These are phyloP conservation scores for Coccomyxa sp. DNA, from an alignment of 139 green algal species.

Conservation along the genomic window DNA sequence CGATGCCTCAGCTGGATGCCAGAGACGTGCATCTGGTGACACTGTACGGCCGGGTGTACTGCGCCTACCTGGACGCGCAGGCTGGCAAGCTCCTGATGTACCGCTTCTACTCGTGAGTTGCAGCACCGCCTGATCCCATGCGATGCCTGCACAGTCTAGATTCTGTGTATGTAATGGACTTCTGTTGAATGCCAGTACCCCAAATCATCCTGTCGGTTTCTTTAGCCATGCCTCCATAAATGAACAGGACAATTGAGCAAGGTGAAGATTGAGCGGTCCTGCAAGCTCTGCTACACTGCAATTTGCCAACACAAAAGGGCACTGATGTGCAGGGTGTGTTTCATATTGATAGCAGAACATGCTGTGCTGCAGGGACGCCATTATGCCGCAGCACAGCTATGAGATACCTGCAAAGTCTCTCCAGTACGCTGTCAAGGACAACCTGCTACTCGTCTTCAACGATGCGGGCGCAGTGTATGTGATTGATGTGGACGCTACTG, in stretches of 20 bases:
- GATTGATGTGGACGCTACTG: not conserved
- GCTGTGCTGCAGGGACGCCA: not conserved
- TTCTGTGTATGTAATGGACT: not conserved
- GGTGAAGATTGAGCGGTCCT: too few relatives aligned
- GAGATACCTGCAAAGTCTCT: not conserved
- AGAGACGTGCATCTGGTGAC: conserved; percentile 6
- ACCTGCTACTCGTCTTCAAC: conserved; percentile 15
- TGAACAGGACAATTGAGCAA: too few relatives aligned
- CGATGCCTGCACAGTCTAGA: not conserved
- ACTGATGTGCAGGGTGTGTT: not conserved
- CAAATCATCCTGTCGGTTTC: too few relatives aligned
- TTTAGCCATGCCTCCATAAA: too few relatives aligned
- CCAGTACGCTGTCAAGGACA: conserved; percentile 10
- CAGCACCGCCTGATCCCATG: not conserved
- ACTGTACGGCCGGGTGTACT: conserved; percentile 57
- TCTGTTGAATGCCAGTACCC: not conserved
- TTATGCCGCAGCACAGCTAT: not conserved
- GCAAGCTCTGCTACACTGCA: not conserved
- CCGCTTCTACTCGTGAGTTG: conserved; percentile 50
- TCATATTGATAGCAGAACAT: too few relatives aligned
- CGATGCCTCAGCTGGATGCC: not conserved
- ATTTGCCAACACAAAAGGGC: not conserved
- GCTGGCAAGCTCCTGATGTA: conserved; percentile 42
- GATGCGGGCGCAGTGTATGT: not conserved
- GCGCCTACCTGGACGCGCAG: conserved; percentile 31